Evolutionary conservation across 2,329 filamentous ascomycete species (phyloP).

Genomic region (Hansfordia pulvinata): DNA sequence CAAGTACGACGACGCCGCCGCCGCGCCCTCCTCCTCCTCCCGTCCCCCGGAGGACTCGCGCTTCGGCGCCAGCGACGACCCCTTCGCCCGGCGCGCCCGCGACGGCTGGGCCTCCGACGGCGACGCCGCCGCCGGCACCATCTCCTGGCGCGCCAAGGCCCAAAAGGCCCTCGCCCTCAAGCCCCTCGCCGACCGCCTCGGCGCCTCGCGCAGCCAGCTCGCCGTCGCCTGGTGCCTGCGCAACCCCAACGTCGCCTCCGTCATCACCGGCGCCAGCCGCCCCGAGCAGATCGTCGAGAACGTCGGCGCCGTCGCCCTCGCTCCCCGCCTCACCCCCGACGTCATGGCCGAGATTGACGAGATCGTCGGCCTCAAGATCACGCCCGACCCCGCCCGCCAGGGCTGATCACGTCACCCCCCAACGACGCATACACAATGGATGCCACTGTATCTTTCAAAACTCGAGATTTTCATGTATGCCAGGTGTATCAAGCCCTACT

Average conservation of each 20-base stretch:
- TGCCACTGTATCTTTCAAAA: too few species aligned
- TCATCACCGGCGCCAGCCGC: constrained; percentile 46
- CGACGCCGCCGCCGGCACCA: constrained; percentile 40
- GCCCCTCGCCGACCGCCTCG: constrained; percentile 51
- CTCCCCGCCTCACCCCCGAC: constrained; percentile 44
- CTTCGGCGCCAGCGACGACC: constrained; percentile 38
- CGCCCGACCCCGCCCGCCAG: constrained; percentile 13
- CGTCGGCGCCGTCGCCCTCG: constrained; percentile 33
- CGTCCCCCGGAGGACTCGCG: constrained; percentile 48
- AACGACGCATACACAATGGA: too few species aligned
- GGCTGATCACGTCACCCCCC: too few species aligned
- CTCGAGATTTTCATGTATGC: too few species aligned
- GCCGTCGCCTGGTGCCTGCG: constrained; percentile 50
- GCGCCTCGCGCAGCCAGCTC: constrained; percentile 39
- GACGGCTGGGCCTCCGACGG: constrained; percentile 42
- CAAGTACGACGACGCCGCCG: constrained; percentile 51
- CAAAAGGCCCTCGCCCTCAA: constrained; percentile 44
- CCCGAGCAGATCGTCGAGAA: constrained; percentile 48
- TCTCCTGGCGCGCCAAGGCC: constrained; percentile 42
- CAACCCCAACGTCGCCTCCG: constrained; percentile 47
- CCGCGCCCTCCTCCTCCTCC: constrained; percentile 19
- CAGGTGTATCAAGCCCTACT: too few species aligned
- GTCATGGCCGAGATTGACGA: constrained; percentile 46
- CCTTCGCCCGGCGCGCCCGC: constrained; percentile 43
- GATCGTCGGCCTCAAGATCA: constrained; percentile 39